Evolutionary conservation across 352 stramenopile genomes (phyloP).

Genomic region (Salisapilia sapeloensis): DNA sequence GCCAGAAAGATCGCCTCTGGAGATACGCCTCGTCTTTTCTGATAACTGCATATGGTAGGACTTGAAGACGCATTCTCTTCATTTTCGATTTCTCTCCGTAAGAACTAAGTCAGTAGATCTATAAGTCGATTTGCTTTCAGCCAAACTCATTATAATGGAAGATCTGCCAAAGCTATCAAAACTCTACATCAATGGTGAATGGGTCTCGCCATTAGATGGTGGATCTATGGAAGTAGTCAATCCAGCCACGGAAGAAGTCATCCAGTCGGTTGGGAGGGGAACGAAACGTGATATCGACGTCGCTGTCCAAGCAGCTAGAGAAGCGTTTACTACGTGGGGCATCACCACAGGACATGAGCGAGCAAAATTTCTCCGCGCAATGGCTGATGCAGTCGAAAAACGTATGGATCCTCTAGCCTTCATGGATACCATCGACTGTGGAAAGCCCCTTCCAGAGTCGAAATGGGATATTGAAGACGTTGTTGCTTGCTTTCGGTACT

Average conservation of each 20-base stretch:
- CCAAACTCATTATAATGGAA: no score
- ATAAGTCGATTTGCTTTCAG: no score
- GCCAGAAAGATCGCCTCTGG: no score
- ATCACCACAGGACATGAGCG: slow-evolving; percentile 23
- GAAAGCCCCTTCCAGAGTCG: slow-evolving; percentile 40
- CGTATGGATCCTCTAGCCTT: slow-evolving; percentile 16
- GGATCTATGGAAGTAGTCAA: slow-evolving; percentile 46
- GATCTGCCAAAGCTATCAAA: slow-evolving; percentile 23
- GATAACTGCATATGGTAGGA: no score
- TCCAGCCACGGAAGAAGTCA: slow-evolving; percentile 24
- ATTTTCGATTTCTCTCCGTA: no score
- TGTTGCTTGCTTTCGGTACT: slow-evolving; percentile 40
- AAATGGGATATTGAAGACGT: slow-evolving; percentile 62
- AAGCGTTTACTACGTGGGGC: slow-evolving; percentile 25
- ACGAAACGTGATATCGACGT: slow-evolving; percentile 23
- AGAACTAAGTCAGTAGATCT: no score
- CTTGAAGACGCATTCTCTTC: no score
- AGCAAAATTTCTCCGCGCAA: slow-evolving; percentile 25
- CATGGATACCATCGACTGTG: slow-evolving; percentile 49
- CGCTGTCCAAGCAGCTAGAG: slow-evolving; percentile 23
- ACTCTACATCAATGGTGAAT: slow-evolving; percentile 44
- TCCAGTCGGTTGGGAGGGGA: slow-evolving; percentile 26
- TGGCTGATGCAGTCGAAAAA: slow-evolving; percentile 20
- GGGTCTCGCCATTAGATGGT: slow-evolving; percentile 16
- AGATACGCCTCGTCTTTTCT: no score